Percentiles rank a stretch among this genome's conserved stretches.
These are phyloP conservation scores for Populus davidiana DNA, from an alignment of 345 rosid species.

Conservation along the genomic window DNA sequence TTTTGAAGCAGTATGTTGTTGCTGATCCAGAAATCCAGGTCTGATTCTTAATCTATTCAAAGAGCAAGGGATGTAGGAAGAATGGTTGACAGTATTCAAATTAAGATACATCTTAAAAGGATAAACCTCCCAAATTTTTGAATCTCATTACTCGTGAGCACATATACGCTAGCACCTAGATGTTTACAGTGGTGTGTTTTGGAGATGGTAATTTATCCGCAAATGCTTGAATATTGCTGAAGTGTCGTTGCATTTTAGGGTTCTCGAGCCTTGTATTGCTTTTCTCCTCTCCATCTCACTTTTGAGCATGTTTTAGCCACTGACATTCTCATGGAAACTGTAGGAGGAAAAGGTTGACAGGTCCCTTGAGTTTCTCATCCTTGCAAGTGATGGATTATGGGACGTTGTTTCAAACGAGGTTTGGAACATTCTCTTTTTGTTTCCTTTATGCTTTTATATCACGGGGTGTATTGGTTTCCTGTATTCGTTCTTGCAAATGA, in stretches of 20 bases:
- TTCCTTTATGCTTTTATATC: background rate
- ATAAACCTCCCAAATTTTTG: background rate
- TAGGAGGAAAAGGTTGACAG: conserved; percentile 93
- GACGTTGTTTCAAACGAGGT: conserved; percentile 99
- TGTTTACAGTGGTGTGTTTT: background rate
- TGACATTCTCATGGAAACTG: conserved; percentile 25
- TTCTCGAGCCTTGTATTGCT: background rate
- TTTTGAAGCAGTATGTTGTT: conserved; percentile 96
- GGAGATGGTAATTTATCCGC: background rate
- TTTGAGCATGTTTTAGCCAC: background rate
- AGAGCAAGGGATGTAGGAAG: background rate
- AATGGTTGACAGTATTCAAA: background rate
- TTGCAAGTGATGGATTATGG: conserved; percentile 99
- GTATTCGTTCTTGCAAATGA: background rate
- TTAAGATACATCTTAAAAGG: background rate
- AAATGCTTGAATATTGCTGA: background rate
- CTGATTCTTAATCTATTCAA: conserved; percentile 7
- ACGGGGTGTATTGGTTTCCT: background rate
- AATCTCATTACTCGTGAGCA: background rate
- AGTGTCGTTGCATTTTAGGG: background rate
- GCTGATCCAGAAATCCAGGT: conserved; percentile 99
- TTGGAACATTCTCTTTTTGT: background rate
- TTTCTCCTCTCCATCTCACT: background rate
- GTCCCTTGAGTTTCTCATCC: conserved; percentile 96
- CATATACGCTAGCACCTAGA: background rate